Base-by-base conservation (phyloP, 2,329 filamentous ascomycete species). In the Fusarium haematococcum region DNA sequence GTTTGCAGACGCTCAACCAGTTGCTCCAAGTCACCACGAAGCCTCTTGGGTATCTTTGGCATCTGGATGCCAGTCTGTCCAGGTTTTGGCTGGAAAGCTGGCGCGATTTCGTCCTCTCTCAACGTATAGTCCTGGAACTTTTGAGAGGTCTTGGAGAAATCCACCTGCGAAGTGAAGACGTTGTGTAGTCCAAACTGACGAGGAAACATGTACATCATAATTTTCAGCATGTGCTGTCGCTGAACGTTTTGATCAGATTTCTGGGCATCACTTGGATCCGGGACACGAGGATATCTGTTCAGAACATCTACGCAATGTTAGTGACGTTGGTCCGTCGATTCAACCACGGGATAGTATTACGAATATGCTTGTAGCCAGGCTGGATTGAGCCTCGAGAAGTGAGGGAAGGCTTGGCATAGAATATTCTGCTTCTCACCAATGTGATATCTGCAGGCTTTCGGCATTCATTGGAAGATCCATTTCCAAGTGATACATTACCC, bases 151-250 rank as follows among this genome's bases (percentile, higher is more conserved):
- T 94, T 89, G 58, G 84, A 88, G 25, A 80, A 80, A 80, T 97
- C 89, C 18, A 93, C 87, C 5, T 85, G 84, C 6, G 91, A 94
- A 0, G 91, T 95, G 80, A 98, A 98, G n/a, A 93, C 95, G 82
- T 98, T 99, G 79, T 97, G 95, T 5, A 99, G 85, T 16, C 91
- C 90, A 79, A 98, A 98, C 79, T 98, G 95, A 13, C 92, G 89
- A 35, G 97, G 97, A 77, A 99, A 99, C 2, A 99, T 91, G 82
- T 98, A 96, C 86, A 96, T 97, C 89, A 98, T 90, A 23, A 97
- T 83, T 75, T 93, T 94, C 13, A 91, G 79, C 0, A 91, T 93
- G 71, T 92, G 88, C 14, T 68, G 69, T n/a, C 68, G 68, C 39
- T 70, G 58, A 11, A 83, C 79, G 23, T 71, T 33, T 5, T 2